A percentile compares a stretch with the other conserved stretches of the same genome.
phyloP scores from a whole-genome alignment of 768 basidiomycete species.

The Suillus fuscotomentosus region DNA sequence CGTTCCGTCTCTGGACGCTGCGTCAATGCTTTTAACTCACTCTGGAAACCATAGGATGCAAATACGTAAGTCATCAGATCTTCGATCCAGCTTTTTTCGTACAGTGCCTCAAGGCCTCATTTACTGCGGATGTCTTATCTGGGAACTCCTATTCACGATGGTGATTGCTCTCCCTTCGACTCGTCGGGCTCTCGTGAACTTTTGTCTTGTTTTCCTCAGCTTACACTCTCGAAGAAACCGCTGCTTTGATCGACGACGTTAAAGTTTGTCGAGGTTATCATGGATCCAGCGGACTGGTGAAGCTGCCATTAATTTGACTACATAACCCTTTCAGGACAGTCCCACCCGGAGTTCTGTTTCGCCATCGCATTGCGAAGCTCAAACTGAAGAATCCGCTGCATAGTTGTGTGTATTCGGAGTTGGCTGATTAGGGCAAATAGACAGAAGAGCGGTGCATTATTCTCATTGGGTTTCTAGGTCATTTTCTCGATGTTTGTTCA shows the following conservation, averaged over 20 bases:
- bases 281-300: conserved; percentile 44
- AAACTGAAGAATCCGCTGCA: background rate
- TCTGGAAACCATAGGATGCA: conserved; percentile 56
- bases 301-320: conserved; percentile 37
- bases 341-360: background rate
- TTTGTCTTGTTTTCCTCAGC: conserved; percentile 28
- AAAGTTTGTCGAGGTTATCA: conserved; percentile 37
- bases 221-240: conserved; percentile 71
- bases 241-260: conserved; percentile 65
- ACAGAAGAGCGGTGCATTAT: too few species aligned
- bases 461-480: background rate
- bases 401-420: background rate
- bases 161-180: conserved; percentile 19
- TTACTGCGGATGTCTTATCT: conserved; percentile 61
- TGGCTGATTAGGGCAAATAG: too few species aligned
- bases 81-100: background rate
- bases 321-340: background rate
- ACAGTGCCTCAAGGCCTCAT: conserved; percentile 43
- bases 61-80: conserved; percentile 32
- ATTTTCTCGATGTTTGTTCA: background rate
- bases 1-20: background rate
- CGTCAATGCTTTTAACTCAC: conserved; percentile 69
- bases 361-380: background rate
- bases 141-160: conserved; percentile 60
- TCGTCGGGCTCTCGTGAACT: conserved; percentile 13